Base-by-base conservation (phyloP, 768 basidiomycete genomes). In the Rhizopogon rudus region DNA sequence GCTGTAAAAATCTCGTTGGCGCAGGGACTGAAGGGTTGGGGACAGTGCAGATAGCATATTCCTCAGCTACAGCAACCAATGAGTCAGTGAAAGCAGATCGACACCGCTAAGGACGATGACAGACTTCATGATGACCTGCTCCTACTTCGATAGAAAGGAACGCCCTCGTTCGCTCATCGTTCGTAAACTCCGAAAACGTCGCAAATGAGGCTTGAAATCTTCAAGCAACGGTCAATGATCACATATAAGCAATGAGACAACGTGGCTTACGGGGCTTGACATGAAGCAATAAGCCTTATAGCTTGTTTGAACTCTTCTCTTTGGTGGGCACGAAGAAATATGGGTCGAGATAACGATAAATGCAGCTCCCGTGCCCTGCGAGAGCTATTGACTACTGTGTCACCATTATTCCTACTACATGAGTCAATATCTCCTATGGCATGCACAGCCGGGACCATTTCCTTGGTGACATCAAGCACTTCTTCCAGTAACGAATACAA, bases 111-210 rank as follows among this genome's bases (percentile, higher is more conserved):
- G 16, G 45, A 50, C 1, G 44, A 57, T 48, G 25, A 67, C 69
- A 58, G 58, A 93, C 95, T 76, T 93, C 80, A 22, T 71, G 70
- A 65, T 93, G 84, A 0, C 94, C 95, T 6, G 90, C 91, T 20
- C 93, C 93, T 43, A 94, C 73, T 65, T 95, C 87, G 50, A 93
- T 65, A 6, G 84, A 81, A 43, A 98, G 73, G 68, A 98, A 97
- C 1, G 84, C 81, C 54, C 95, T 76, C 5, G 88, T 91, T 56
- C 72, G 75, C 65, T 93, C 91, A 67, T 93, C 92, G 66, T 94
- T 94, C 35, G 74, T 76, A 39, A 93, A 75, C 52, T 85, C 80
- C 22, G 84, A 79, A 63, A 93, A 83, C 2, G 77, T 72, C 3
- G 87, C 81, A 62, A 94, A 92, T 0, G 91, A 92, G 0, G 82